Base-by-base conservation (phyloP, 2,329 filamentous ascomycete genomes). In the Clonostachys chloroleuca region DNA sequence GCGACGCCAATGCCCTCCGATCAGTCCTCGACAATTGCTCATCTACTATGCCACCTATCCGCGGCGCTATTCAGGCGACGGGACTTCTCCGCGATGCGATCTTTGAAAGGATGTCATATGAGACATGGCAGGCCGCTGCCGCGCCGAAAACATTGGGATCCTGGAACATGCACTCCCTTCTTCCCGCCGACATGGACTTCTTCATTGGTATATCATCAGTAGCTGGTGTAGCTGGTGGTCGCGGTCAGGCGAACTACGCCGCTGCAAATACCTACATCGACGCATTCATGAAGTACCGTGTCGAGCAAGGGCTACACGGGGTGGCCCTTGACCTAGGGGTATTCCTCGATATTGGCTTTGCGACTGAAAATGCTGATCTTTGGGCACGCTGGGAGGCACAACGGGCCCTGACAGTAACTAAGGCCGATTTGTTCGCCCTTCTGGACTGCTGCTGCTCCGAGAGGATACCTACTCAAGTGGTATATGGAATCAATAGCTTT, bases 41-140 rank as follows among this genome's bases (percentile, higher is more conserved):
- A 10, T 30, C 24, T 10, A 30, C 24, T 43, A 52, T 6, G 66
- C 67, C 56, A 50, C 60, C 61, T 6, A 58, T 73, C 6, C 53
- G 56, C 2, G 70, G 70, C 36, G 55, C 72, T 3, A 54, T 73
- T 18, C 67, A 72, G 40, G 56, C 59, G 8, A 62, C 71, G 16
- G 68, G 72, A 65, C 65, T 70, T 9, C 52, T 59, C 10, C 48
- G 53, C 17, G 58, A 60, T 10, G 35, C 42, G 5, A 33, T 49
- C 6, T 48, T 61, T 12, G 43, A 47, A 20, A 51, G 46, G 14
- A 65, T 68, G 61, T 56, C 50, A 7, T 42, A 52, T 30, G 46
- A 54, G 5, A 44, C 59, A 3, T 67, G 56, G 55, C 45, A 52
- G 12, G 45, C 47, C 2, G 53, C 52, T 16, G 48, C 57, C 18